Conservation (phyloP, 1,284 basidiomycete species). For the Ustilago esculenta region DNA sequence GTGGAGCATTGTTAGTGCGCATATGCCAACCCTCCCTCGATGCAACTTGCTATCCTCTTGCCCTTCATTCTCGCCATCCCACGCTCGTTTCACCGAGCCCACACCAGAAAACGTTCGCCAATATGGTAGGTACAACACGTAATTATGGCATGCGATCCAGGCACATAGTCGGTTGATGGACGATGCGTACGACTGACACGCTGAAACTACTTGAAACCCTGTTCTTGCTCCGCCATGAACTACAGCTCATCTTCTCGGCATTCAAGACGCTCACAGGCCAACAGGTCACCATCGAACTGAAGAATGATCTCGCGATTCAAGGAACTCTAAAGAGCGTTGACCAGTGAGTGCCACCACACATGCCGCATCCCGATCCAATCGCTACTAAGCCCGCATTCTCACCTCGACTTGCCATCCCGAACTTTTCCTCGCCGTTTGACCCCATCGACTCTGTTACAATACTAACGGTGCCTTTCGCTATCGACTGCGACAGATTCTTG, state of each 20-base stretch:
- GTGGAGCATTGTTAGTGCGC: conserved; percentile 23
- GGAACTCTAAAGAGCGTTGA: conserved; percentile 97
- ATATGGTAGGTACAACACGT: conserved; percentile 24
- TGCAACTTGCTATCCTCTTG: neutral
- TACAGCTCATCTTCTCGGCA: conserved; percentile 91
- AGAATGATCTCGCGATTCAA: conserved; percentile 97
- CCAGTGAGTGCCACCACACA: conserved; percentile 71
- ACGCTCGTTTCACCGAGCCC: neutral
- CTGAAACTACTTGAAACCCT: too few relatives aligned
- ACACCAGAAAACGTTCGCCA: neutral
- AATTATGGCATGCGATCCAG: too few relatives aligned
- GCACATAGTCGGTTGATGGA: neutral
- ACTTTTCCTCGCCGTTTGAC: neutral
- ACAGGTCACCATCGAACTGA: conserved; percentile 89
- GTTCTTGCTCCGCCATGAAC: neutral
- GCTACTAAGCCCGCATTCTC: too few relatives aligned
- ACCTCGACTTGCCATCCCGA: neutral
- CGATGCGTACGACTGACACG: neutral
- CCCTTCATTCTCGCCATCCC: neutral
- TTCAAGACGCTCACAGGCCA: conserved; percentile 99
- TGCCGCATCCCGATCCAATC: neutral
- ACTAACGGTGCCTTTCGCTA: too few relatives aligned
- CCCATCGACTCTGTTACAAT: too few relatives aligned
- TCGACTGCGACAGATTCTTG: conserved; percentile 72
- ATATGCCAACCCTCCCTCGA: conserved; percentile 13